A percentile compares a stretch with the other conserved stretches of the same genome.
Evolutionary conservation across 2,329 filamentous ascomycete species (phyloP).

Genomic region (Didymella glomerata): DNA sequence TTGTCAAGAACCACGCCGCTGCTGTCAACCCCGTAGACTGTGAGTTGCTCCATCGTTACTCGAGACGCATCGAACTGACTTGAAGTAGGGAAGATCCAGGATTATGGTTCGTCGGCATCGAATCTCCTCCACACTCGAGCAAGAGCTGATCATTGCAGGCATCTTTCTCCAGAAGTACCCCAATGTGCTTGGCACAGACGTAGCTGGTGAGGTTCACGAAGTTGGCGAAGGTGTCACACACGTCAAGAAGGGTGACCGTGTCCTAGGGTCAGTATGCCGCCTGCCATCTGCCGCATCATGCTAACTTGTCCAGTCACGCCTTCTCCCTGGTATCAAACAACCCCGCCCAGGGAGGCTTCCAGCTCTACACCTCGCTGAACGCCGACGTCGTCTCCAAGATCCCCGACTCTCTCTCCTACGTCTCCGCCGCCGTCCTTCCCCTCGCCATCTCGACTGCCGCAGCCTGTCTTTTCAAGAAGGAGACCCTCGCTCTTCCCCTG

Average conservation of each 20-base stretch:
- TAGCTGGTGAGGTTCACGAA: slow-evolving; percentile 58
- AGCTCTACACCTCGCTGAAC: slow-evolving; percentile 45
- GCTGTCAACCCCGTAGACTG: slow-evolving; percentile 48
- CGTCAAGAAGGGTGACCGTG: slow-evolving; percentile 57
- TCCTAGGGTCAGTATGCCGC: slow-evolving; percentile 46
- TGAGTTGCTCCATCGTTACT: slow-evolving; percentile 12
- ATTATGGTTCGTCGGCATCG: slow-evolving; percentile 33
- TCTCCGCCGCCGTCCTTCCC: slow-evolving; percentile 54
- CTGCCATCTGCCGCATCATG: not conserved
- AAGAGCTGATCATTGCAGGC: slow-evolving; percentile 23
- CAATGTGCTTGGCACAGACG: slow-evolving; percentile 52
- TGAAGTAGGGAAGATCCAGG: slow-evolving; percentile 42
- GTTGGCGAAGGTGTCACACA: slow-evolving; percentile 57
- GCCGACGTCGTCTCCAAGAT: slow-evolving; percentile 49
- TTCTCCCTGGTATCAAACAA: slow-evolving; percentile 37
- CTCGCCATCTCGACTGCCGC: slow-evolving; percentile 56
- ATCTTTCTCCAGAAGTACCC: slow-evolving; percentile 49
- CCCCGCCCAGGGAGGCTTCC: slow-evolving; percentile 43
- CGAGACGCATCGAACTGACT: slow-evolving; percentile 9
- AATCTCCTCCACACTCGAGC: not conserved
- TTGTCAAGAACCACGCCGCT: slow-evolving; percentile 46
- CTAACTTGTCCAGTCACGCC: slow-evolving; percentile 30
- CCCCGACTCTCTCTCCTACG: slow-evolving; percentile 51
- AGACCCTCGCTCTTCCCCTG: slow-evolving; percentile 51
- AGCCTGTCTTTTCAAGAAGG: slow-evolving; percentile 53